A percentile compares a stretch with the other conserved stretches of the same genome.
Conservation (phyloP, 495 filamentous ascomycete species). For the Cudoniella acicularis region DNA sequence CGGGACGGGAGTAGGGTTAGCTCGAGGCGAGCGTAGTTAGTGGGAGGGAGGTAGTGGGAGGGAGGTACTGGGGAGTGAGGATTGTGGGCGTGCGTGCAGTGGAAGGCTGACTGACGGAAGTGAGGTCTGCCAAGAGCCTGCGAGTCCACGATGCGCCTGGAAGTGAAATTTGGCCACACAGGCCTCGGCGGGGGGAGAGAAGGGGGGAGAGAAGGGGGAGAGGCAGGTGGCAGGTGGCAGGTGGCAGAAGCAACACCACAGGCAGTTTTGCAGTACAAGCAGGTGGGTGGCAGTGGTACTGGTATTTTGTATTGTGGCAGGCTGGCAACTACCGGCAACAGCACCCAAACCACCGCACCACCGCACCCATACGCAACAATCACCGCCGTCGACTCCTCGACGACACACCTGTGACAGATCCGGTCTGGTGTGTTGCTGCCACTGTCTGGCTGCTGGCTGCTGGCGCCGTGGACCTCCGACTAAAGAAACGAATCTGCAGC, state of each 20-base stretch:
- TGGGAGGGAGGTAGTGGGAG: conserved; percentile 6
- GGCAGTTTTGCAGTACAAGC: background rate
- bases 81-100: background rate
- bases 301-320: too few species aligned
- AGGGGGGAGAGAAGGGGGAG: background rate
- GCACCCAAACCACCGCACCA: too few species aligned
- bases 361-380: too few species aligned
- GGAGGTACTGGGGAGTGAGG: background rate
- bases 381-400: too few species aligned
- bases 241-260: too few species aligned
- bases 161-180: too few species aligned
- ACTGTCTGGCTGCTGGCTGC: background rate
- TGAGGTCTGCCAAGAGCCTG: too few species aligned
- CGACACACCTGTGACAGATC: background rate
- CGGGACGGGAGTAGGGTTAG: conserved; percentile 15
- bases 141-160: too few species aligned
- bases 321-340: too few species aligned
- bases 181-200: background rate
- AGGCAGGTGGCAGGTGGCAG: background rate
- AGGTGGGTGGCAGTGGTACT: background rate
- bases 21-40: background rate
- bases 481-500: background rate
- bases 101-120: too few species aligned
- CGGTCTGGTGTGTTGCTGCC: background rate
- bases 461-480: background rate